Percentiles rank a stretch among this genome's conserved stretches.
Evolutionary conservation across 768 basidiomycete genomes (phyloP).

Genomic region (Termitomyces sp.): DNA sequence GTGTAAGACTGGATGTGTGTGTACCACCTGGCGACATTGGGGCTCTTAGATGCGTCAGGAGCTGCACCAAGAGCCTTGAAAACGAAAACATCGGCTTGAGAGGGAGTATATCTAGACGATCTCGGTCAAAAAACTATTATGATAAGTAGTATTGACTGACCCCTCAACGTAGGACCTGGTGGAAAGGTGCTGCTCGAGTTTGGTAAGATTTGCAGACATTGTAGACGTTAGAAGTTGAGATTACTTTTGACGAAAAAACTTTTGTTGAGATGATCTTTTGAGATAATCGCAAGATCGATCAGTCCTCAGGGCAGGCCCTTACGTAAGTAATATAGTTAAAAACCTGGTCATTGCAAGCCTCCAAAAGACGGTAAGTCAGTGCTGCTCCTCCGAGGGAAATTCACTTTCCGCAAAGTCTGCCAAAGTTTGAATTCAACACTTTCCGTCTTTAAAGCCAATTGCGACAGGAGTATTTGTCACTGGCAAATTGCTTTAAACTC

Average conservation of each 20-base stretch:
- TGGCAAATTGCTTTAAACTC: no score
- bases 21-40: conserved; percentile 89
- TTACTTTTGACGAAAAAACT: conserved; percentile 20
- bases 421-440: no score
- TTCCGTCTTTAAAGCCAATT: no score
- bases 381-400: no score
- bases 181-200: conserved; percentile 85
- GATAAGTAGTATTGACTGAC: conserved; percentile 42
- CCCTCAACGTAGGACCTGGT: conserved; percentile 89
- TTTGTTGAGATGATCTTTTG: conserved; percentile 5
- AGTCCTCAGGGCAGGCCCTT: conserved; percentile 24
- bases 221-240: conserved; percentile 19
- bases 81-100: conserved; percentile 91
- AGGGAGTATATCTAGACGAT: conserved; percentile 73
- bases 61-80: conserved; percentile 75
- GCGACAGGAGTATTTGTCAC: no score
- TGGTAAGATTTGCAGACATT: conserved; percentile 67
- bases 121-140: conserved; percentile 12
- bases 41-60: conserved; percentile 62
- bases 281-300: conserved; percentile 13
- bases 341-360: not conserved
- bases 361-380: no score
- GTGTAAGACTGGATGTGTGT: conserved; percentile 87
- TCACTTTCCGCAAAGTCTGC: no score
- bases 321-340: conserved; percentile 16